phyloP scores from a whole-genome alignment of 2,329 filamentous ascomycete species.

The Pestalotiopsis sp. region DNA sequence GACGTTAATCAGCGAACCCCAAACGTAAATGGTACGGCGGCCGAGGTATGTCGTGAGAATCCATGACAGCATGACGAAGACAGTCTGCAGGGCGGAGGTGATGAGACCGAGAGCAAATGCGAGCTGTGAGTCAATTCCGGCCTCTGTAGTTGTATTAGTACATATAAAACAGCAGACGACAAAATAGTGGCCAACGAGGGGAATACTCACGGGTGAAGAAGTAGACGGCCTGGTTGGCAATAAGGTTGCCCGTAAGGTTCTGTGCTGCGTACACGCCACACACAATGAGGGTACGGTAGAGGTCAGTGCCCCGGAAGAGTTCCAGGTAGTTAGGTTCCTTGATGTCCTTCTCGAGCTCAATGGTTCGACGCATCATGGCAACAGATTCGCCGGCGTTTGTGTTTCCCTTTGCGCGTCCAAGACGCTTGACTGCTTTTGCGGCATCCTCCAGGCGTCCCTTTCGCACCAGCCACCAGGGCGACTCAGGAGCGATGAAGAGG shows the following conservation, averaged over 20 bases:
- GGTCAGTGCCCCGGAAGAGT: constrained; percentile 49
- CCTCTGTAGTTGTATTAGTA: constrained; percentile 48
- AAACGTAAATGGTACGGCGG: constrained; percentile 51
- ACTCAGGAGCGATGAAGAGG: constrained; percentile 10
- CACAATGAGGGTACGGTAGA: constrained; percentile 55
- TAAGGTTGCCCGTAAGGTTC: constrained; percentile 62
- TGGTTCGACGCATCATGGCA: constrained; percentile 59
- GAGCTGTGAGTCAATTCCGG: constrained; percentile 43
- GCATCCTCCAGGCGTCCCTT: constrained; percentile 11
- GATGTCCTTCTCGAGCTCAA: constrained; percentile 54
- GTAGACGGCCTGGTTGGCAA: constrained; percentile 65
- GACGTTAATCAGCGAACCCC: constrained; percentile 47
- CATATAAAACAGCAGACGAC: constrained; percentile 35
- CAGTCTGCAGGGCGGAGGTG: constrained; percentile 53
- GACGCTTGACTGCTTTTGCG: constrained; percentile 45
- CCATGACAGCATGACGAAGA: constrained; percentile 65
- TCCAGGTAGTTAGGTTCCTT: constrained; percentile 49
- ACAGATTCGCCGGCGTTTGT: constrained; percentile 44
- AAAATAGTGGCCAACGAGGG: constrained; percentile 49
- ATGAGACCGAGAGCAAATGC: constrained; percentile 46
- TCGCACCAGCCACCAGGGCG: constrained; percentile 14
- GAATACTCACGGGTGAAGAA: constrained; percentile 54
- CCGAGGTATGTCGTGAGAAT: constrained; percentile 47
- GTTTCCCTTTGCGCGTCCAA: constrained; percentile 40
- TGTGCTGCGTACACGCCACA: constrained; percentile 65